These are phyloP conservation scores for Tanacetum coccineum DNA, from an alignment of 129 eudicot genomes.

Conservation along the genomic window DNA sequence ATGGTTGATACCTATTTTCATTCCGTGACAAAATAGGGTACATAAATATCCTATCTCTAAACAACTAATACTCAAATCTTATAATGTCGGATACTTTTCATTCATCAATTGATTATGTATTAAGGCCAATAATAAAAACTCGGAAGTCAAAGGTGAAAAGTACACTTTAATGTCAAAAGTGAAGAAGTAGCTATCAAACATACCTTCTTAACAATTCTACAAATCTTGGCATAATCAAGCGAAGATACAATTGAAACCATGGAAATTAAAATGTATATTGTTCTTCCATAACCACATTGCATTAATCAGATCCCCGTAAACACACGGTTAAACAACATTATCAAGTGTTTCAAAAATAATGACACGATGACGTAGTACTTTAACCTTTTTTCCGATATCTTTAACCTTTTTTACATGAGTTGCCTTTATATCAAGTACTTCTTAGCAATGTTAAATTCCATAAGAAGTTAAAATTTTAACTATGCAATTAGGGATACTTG, in stretches of 20 bases:
- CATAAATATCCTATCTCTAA: background rate
- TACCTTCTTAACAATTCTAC: too few relatives aligned
- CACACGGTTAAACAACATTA: background rate
- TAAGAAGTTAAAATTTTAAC: too few relatives aligned
- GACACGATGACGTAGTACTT: background rate
- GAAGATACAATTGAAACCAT: background rate
- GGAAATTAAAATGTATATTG: background rate
- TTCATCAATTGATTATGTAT: background rate
- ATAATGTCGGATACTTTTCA: background rate
- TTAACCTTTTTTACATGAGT: background rate
- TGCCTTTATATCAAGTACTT: conserved; percentile 1
- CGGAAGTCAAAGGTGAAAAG: background rate
- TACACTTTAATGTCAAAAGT: background rate
- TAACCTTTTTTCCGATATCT: background rate
- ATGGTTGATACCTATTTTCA: too few relatives aligned
- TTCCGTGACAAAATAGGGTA: too few relatives aligned
- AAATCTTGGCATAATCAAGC: too few relatives aligned
- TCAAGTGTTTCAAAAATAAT: conserved; percentile 7
- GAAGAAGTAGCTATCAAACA: background rate
- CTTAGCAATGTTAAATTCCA: too few relatives aligned
- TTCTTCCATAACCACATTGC: conserved; percentile 9
- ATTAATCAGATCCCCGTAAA: conserved; percentile 8
- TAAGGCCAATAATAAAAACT: background rate
- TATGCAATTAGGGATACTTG: background rate
- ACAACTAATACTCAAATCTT: background rate